These are phyloP conservation scores for Colletotrichum sp. DNA, from an alignment of 2,329 filamentous ascomycete species.

Conservation along the genomic window DNA sequence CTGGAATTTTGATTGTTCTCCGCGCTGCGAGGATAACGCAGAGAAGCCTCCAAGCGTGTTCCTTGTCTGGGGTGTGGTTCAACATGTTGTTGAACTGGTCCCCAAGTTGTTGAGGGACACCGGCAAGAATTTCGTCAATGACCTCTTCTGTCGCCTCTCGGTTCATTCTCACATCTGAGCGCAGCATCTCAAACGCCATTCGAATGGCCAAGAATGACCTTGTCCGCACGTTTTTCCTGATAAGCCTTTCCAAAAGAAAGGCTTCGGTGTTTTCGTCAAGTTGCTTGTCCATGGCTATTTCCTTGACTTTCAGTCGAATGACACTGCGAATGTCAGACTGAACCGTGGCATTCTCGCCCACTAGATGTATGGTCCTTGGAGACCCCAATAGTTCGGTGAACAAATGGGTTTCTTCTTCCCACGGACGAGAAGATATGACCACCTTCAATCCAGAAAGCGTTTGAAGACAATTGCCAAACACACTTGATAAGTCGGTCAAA, in stretches of 20 bases:
- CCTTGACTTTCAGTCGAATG: neutral
- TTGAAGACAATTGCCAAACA: neutral
- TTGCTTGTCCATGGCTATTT: neutral
- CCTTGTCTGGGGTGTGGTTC: neutral
- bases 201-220: neutral
- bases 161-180: neutral
- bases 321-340: neutral
- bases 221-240: neutral
- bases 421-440: neutral
- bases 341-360: neutral
- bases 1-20: neutral
- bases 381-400: neutral
- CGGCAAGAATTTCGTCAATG: neutral
- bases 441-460: neutral
- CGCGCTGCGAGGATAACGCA: neutral
- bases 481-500: fast-evolving
- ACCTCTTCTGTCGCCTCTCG: neutral
- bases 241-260: neutral
- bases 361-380: neutral
- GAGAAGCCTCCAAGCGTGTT: neutral
- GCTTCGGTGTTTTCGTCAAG: neutral
- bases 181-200: neutral
- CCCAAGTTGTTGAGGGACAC: neutral
- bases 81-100: neutral
- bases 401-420: neutral